Percentiles rank a stretch among this genome's conserved stretches.
phyloP scores from a whole-genome alignment of 129 eudicot species.

The Tagetes erecta region DNA sequence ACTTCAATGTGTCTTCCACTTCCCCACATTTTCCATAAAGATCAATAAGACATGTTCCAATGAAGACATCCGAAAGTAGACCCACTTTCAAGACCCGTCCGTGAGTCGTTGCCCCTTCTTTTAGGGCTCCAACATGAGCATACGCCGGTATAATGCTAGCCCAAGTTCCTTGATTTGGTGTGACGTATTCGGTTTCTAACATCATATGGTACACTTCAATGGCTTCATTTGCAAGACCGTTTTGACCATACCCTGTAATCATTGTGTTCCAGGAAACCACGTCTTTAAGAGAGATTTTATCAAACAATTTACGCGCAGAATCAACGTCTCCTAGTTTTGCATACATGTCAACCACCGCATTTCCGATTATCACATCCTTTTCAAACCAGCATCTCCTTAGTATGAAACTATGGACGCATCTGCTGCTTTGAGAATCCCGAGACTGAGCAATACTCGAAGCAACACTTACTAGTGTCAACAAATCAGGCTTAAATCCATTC shows the following conservation, averaged over 20 bases:
- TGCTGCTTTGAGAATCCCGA: conserved; percentile 40
- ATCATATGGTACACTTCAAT: conserved; percentile 52
- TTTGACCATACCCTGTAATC: conserved; percentile 82
- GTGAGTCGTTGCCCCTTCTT: conserved; percentile 61
- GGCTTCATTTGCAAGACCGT: conserved; percentile 88
- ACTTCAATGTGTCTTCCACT: conserved; percentile 62
- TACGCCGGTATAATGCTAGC: conserved; percentile 83
- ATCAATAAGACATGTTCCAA: conserved; percentile 74
- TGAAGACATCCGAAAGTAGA: conserved; percentile 52
- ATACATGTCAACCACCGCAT: conserved; percentile 85
- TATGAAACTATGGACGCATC: conserved; percentile 59
- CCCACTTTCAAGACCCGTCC: conserved; percentile 54
- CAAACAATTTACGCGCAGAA: conserved; percentile 52
- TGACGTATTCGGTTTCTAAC: conserved; percentile 39
- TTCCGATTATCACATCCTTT: conserved; percentile 53
- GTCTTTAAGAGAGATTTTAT: conserved; percentile 50
- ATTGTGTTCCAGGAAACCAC: conserved; percentile 82
- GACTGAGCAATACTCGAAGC: conserved; percentile 77
- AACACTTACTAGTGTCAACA: conserved; percentile 70
- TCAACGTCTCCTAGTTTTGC: conserved; percentile 71
- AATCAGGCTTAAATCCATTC: conserved; percentile 51
- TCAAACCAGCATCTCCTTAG: conserved; percentile 64
- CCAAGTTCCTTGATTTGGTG: conserved; percentile 75
- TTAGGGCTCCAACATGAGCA: conserved; percentile 85
- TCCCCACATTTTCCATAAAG: conserved; percentile 90